Conservation (phyloP, 176 grass and related monocot genomes). For the Pontederia crassipes region DNA sequence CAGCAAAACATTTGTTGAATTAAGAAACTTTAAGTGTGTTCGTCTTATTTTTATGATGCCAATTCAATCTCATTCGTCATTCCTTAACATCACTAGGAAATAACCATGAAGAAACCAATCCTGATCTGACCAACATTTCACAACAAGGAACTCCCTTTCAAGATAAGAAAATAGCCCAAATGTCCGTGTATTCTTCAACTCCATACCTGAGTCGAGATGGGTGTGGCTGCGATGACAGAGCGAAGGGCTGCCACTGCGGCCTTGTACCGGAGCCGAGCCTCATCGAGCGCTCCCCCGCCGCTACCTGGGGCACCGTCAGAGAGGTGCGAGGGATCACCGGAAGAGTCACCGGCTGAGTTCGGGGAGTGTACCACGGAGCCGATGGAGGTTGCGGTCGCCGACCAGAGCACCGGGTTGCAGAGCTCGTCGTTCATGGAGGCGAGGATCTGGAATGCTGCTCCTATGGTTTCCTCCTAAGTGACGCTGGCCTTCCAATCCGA, state of each 20-base stretch:
- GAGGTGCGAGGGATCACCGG: background rate
- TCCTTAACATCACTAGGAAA: too few relatives aligned
- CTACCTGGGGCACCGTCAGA: conserved; percentile 19
- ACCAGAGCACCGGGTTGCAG: conserved; percentile 95
- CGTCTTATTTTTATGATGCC: too few relatives aligned
- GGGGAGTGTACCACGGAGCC: background rate
- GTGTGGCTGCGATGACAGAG: conserved; percentile 45
- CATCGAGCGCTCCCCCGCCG: conserved; percentile 75
- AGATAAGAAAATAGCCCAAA: background rate
- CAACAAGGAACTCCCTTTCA: background rate
- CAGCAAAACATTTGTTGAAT: too few relatives aligned
- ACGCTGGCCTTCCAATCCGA: conserved; percentile 62
- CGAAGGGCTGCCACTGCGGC: conserved; percentile 52
- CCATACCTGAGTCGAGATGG: conserved; percentile 41
- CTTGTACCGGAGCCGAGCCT: conserved; percentile 86
- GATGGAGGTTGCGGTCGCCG: conserved; percentile 38
- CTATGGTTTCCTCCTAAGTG: conserved; percentile 91
- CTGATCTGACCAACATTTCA: too few relatives aligned
- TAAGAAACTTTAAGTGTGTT: too few relatives aligned
- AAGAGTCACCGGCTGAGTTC: conserved; percentile 25
- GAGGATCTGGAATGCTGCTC: conserved; percentile 83
- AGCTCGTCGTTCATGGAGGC: conserved; percentile 99
- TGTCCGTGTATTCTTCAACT: background rate
- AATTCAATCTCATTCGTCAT: too few relatives aligned
- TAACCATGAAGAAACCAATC: too few relatives aligned